Percentiles rank a stretch among this genome's conserved stretches.
Conservation (phyloP, 2,329 filamentous ascomycete species). For the Ophiostoma sp. region DNA sequence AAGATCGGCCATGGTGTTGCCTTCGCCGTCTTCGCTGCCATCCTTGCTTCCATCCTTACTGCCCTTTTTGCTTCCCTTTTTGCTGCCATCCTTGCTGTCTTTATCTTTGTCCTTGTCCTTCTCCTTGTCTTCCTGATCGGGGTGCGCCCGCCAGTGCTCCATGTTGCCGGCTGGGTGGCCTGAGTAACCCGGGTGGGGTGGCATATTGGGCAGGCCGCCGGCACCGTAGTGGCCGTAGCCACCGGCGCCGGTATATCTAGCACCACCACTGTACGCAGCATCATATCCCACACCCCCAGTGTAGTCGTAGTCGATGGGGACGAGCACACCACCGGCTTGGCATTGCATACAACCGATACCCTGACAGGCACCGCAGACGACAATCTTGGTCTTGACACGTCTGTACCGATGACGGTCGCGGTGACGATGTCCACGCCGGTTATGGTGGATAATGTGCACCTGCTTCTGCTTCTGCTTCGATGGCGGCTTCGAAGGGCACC, state of each 20-base stretch:
- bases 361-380: slow-evolving; percentile 5
- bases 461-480: not conserved
- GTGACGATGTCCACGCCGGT: not conserved
- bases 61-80: not conserved
- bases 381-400: not conserved
- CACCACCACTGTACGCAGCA: not conserved
- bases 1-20: slow-evolving; percentile 12
- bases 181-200: slow-evolving; percentile 14
- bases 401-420: not conserved
- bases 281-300: not conserved
- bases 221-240: slow-evolving; percentile 6
- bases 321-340: not conserved
- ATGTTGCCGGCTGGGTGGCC: slow-evolving; percentile 22
- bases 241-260: not conserved
- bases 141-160: slow-evolving; percentile 17
- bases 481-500: not conserved
- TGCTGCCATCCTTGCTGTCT: not conserved
- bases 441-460: not conserved
- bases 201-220: not conserved
- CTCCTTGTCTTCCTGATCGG: not conserved
- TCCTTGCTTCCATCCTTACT: not conserved
- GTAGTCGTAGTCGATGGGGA: not conserved
- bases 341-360: not conserved
- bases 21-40: not conserved
- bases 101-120: not conserved